A percentile compares a stretch with the other conserved stretches of the same genome.
Evolutionary conservation across 257 asterid genomes (phyloP).

Genomic region (Ocimum tenuiflorum): DNA sequence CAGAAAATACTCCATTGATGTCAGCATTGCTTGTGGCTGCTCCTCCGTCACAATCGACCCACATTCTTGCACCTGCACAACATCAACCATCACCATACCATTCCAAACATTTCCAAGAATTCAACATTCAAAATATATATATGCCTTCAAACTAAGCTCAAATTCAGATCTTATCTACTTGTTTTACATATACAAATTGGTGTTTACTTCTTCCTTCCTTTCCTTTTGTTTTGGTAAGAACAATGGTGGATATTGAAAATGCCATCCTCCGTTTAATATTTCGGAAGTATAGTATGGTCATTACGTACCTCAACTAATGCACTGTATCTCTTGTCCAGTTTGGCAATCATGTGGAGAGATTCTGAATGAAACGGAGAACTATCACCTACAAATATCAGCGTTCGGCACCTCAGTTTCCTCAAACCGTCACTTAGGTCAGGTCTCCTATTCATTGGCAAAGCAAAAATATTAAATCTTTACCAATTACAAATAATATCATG

Average conservation of each 20-base stretch:
- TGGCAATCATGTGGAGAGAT: constrained; percentile 59
- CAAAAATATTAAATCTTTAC: background rate
- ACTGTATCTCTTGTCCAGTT: constrained; percentile 68
- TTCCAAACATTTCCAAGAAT: no score
- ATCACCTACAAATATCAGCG: constrained; percentile 81
- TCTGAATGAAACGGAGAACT: constrained; percentile 70
- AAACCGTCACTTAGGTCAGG: constrained; percentile 63
- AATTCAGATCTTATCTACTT: no score
- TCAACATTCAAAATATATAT: no score
- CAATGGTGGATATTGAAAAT: no score
- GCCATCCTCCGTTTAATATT: no score
- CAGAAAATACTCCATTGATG: constrained; percentile 71
- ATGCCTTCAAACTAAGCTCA: no score
- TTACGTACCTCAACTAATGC: constrained; percentile 88
- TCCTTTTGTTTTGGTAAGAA: no score
- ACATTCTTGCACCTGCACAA: constrained; percentile 66
- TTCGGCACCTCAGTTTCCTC: constrained; percentile 65
- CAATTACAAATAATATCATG: background rate
- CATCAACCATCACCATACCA: no score
- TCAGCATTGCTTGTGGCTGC: constrained; percentile 94
- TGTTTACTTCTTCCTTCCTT: no score
- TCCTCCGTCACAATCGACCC: constrained; percentile 96
- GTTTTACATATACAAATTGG: no score
- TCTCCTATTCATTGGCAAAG: constrained; percentile 56
- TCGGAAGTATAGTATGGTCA: no score